These are phyloP conservation scores for Limonomyces culmigenus DNA, from an alignment of 1,284 basidiomycete species.

Conservation along the genomic window DNA sequence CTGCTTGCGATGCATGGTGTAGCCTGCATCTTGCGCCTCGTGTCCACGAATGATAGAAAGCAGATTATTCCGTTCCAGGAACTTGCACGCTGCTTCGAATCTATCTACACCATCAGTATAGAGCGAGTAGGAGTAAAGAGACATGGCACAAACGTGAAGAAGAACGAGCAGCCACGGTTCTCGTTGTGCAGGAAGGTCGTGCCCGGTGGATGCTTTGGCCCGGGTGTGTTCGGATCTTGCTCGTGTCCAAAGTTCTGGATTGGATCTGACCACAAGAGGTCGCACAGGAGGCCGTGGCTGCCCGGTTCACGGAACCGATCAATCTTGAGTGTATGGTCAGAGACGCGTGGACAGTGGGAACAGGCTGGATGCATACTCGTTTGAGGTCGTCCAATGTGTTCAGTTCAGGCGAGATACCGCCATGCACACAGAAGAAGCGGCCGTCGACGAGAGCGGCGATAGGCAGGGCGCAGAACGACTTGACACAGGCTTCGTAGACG, in stretches of 20 bases:
- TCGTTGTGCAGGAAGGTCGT: constrained; percentile 73
- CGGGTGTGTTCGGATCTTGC: constrained; percentile 22
- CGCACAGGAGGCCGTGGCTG: constrained; percentile 84
- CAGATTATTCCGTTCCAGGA: constrained; percentile 84
- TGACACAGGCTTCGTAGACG: constrained; percentile 84
- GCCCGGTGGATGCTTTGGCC: constrained; percentile 21
- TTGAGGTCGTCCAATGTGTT: constrained; percentile 70
- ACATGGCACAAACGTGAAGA: constrained; percentile 54
- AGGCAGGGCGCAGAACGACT: constrained; percentile 85
- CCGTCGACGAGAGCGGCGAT: constrained; percentile 88
- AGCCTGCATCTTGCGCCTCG: constrained; percentile 95
- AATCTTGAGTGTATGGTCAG: constrained; percentile 27
- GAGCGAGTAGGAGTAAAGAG: constrained; percentile 1
- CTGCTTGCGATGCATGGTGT: constrained; percentile 89
- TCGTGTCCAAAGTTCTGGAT: constrained; percentile 39
- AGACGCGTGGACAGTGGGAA: constrained; percentile 3
- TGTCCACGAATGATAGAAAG: constrained; percentile 93
- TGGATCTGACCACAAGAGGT: constrained; percentile 84
- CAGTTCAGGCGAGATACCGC: constrained; percentile 86
- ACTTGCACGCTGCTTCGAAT: constrained; percentile 86
- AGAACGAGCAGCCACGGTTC: constrained; percentile 87
- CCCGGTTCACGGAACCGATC: constrained; percentile 92
- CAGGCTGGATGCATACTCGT: constrained; percentile 26
- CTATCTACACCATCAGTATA: constrained; percentile 30
- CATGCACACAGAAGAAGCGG: constrained; percentile 97